phyloP scores from a whole-genome alignment of 208 protist genomes.

The Crithidia expoeki region DNA sequence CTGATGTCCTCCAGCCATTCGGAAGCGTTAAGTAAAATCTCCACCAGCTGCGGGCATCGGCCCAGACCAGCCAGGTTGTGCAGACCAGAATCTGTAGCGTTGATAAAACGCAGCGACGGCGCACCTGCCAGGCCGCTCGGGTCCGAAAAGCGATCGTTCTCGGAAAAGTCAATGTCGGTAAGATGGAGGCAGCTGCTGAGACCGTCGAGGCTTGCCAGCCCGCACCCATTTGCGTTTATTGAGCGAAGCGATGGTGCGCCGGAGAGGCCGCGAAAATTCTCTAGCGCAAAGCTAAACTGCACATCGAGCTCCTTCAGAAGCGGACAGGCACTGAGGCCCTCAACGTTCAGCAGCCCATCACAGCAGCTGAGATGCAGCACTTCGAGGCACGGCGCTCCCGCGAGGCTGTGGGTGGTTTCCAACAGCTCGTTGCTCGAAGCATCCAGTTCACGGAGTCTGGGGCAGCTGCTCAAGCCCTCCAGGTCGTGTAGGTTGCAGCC shows the following conservation, averaged over 20 bases:
- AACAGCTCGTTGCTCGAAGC: not conserved
- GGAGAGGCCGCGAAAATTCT: not conserved
- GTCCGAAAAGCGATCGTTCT: not conserved
- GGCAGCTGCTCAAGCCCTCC: not conserved
- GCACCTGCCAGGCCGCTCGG: not conserved
- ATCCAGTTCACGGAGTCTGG: not conserved
- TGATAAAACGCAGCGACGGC: not conserved
- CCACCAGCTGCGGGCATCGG: not conserved
- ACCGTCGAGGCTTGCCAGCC: not conserved
- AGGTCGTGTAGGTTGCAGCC: not conserved
- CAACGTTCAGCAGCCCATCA: not conserved
- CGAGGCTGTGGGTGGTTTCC: conserved; percentile 6
- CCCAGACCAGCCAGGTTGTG: not conserved
- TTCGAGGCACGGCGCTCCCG: not conserved
- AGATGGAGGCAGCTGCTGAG: conserved; percentile 7
- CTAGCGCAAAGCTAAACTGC: not conserved
- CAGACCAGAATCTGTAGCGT: not conserved
- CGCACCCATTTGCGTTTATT: not conserved
- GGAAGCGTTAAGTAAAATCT: not conserved
- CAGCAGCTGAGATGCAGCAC: not conserved
- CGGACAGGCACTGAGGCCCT: not conserved
- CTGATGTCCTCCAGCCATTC: not conserved
- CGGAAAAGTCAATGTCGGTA: not conserved
- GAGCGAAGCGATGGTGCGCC: not conserved
- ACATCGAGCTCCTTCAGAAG: not conserved